These are phyloP conservation scores for Triadica sebifera DNA, from an alignment of 345 rosid genomes.

Conservation along the genomic window DNA sequence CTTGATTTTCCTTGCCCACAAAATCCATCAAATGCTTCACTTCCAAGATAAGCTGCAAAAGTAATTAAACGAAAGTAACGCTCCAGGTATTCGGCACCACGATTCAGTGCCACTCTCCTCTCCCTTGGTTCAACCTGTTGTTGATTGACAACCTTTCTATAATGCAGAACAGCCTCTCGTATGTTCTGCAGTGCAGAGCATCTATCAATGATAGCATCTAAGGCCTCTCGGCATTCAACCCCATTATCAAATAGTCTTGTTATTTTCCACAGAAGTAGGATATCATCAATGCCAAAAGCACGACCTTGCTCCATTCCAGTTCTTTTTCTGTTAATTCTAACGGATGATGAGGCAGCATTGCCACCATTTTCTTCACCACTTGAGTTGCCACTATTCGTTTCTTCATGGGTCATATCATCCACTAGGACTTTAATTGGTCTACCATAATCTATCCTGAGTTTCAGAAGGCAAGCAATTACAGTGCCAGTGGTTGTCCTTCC, in stretches of 20 bases:
- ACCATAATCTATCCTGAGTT: slow-evolving; percentile 81
- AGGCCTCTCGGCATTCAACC: slow-evolving; percentile 82
- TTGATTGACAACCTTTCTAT: slow-evolving; percentile 85
- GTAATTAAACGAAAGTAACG: slow-evolving; percentile 89
- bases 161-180: slow-evolving; percentile 84
- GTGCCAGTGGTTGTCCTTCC: slow-evolving; percentile 99
- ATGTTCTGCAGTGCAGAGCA: slow-evolving; percentile 96
- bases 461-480: slow-evolving; percentile 94
- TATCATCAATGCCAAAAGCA: slow-evolving; percentile 89
- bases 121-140: slow-evolving; percentile 89
- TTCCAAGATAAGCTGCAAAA: slow-evolving; percentile 96
- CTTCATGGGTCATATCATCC: slow-evolving; percentile 57
- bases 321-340: slow-evolving; percentile 33
- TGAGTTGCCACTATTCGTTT: slow-evolving; percentile 69
- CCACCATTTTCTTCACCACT: slow-evolving; percentile 87
- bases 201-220: slow-evolving; percentile 90
- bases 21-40: slow-evolving; percentile 85
- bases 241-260: slow-evolving; percentile 93
- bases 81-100: slow-evolving; percentile 96
- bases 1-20: slow-evolving; percentile 71
- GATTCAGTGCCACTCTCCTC: slow-evolving; percentile 82
- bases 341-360: slow-evolving; percentile 34
- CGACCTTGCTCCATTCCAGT: slow-evolving; percentile 49
- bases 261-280: slow-evolving; percentile 80
- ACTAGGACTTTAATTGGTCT: slow-evolving; percentile 71